These are phyloP conservation scores for Capillidium rhysosporum DNA, from an alignment of 371 early-diverging fungal species.

Conservation along the genomic window DNA sequence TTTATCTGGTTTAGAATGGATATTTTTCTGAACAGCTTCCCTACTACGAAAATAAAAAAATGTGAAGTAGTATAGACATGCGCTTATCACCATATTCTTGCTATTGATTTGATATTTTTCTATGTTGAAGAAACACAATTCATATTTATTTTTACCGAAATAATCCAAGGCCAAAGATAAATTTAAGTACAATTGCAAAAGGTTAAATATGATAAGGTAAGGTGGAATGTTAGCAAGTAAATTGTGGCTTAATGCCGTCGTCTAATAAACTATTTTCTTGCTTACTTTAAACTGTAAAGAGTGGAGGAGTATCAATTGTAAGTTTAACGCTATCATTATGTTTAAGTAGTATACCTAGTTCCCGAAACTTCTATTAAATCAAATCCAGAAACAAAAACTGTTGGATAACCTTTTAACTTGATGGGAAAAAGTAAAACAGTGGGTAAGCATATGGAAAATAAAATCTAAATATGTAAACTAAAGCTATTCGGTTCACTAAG, in stretches of 20 bases:
- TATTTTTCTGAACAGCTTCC: no score
- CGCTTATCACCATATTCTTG: no score
- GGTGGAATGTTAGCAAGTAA: no score
- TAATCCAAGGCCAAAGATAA: no score
- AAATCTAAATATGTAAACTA: neutral
- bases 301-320: constrained; percentile 2
- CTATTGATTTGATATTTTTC: no score
- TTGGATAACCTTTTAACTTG: neutral
- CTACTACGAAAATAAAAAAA: no score
- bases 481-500: constrained; percentile 1
- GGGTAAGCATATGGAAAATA: neutral
- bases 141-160: no score
- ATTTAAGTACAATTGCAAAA: neutral
- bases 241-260: neutral
- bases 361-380: neutral
- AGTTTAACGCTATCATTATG: neutral
- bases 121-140: no score
- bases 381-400: neutral
- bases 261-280: neutral
- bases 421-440: neutral
- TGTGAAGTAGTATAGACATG: no score
- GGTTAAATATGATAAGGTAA: neutral
- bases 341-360: neutral
- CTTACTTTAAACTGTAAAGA: neutral
- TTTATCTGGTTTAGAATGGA: no score